Evolutionary conservation across 257 asterid species (phyloP).

Genomic region (Nemophila menziesii): DNA sequence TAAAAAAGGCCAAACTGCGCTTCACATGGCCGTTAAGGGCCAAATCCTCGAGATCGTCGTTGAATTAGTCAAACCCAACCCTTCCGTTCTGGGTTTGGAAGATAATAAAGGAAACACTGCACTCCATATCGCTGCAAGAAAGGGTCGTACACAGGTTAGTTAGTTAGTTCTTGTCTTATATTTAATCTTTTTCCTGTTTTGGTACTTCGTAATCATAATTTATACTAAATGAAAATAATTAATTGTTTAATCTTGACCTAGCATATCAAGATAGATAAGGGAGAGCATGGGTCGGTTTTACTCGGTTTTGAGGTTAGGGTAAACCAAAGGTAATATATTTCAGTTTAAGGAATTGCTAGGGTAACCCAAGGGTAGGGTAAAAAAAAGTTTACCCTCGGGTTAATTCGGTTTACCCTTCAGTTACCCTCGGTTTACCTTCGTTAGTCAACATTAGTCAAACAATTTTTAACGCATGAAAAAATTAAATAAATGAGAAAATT

Average conservation of each 20-base stretch:
- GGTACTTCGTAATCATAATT: background rate
- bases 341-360: no score
- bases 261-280: conserved; percentile 42
- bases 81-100: conserved; percentile 49
- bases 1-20: conserved; percentile 82
- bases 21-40: conserved; percentile 96
- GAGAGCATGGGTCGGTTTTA: no score
- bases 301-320: no score
- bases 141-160: conserved; percentile 74
- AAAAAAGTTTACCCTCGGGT: no score
- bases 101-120: conserved; percentile 85
- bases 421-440: no score
- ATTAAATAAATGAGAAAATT: no score
- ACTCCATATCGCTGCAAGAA: conserved; percentile 72
- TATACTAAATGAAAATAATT: conserved; percentile 42
- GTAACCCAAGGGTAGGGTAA: no score
- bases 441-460: no score
- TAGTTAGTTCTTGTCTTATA: background rate
- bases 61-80: conserved; percentile 77
- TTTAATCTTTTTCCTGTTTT: background rate
- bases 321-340: no score
- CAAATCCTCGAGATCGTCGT: conserved; percentile 65
- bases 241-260: conserved; percentile 38
- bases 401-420: no score
- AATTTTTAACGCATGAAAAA: no score